Base-by-base conservation (phyloP, 176 grass and related monocot species). In the Aegilops bicornis region DNA sequence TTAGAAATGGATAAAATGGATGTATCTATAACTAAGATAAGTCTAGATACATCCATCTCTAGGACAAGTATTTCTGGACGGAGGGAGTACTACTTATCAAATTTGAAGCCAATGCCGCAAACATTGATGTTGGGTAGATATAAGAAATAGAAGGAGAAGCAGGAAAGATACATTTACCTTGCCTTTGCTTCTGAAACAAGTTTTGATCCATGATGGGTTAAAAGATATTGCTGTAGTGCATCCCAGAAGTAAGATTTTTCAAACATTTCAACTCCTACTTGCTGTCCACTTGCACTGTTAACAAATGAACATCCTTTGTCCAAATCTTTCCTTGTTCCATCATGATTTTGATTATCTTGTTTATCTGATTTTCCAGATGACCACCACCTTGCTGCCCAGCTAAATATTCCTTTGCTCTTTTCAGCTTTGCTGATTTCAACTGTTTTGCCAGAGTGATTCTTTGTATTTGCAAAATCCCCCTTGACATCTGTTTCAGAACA, bases 191-290 rank as follows among this genome's bases (percentile, higher is more conserved):
- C 86, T 87, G 81, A 79, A 76, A 90, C 52, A 67, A 87, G 64
- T 4, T 79, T 42, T 45, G 58, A 71, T 59, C 89, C 89, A 60
- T 87, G 78, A 15, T 67, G 72, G 60, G 89, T 75, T 61, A 67
- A 77, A 12, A 90, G 59, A 90, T 87, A 90, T 79, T 77, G 50
- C 68, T 84, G 75, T 66, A 90, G 52, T 73, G 69, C 67, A 80
- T 79, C 84, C 89, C 74, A 90, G 82, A 90, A 87, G 75, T 84
- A 79, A 24, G 42, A 64, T 84, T 90, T 90, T 66, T 76, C 78
- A 65, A 84, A 90, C 70, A 79, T 27, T 71, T 80, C 84, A 87
- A 83, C 79, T 67, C 65, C 54, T 87, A 83, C 72, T 32, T 59
- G 80, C 54, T 30, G 25, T 30, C 56, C 40, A 52, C 39, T 76